Evolutionary conservation across 352 stramenopile species (phyloP), one percentile per base, ranked within the genome.

Genomic region (Pythium utonaiense): DNA sequence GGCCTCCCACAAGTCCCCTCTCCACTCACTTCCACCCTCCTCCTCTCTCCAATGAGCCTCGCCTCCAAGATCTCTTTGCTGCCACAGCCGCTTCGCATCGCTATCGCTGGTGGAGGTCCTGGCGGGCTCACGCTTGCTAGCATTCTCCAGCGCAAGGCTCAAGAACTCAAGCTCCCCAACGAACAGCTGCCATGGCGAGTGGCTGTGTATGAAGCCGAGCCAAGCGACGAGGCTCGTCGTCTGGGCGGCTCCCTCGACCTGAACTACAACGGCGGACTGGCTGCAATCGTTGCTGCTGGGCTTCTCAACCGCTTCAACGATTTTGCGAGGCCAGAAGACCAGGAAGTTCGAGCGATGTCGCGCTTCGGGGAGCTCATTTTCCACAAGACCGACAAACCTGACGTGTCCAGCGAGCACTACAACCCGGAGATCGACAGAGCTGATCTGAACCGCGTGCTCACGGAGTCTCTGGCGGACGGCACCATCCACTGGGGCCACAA

Each of bases 401-500:
- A 21, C 8, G 47, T 52, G 9, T 31, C 31, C 17, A 67, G 53
- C 47, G 53, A 33, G 13, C 16, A 5, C 10, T 68, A 68, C 61
- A 57, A 42, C 27, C 63, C 62, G 0, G 57, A 66, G 47, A 66
- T 70, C 30, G 62, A 69, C 41, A 56, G 62, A 22, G 48, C 49
- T 7, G 53, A 66, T 28, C 52, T 70, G 25, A 62, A 60, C 36
- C 51, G 42, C 36, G 22, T 70, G 3, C 57, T 70, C 6, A 16
- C 16, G 33, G 63, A 66, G 56, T 54, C 50, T 7, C 27, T 69
- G 1, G 38, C 27, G 6, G 6, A 41, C 14, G 19, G 57, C 17
- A n/a, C 31, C 9, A 59, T 70, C 57, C 31, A 53, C 6, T 70
- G 63, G 63, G 50, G 19, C 25, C 57, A 66, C 57, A 70, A 70